Evolutionary conservation across 1,139 yeast species (phyloP), one percentile per base, ranked within the genome.

Genomic region (Suhomyces bribrorum): DNA sequence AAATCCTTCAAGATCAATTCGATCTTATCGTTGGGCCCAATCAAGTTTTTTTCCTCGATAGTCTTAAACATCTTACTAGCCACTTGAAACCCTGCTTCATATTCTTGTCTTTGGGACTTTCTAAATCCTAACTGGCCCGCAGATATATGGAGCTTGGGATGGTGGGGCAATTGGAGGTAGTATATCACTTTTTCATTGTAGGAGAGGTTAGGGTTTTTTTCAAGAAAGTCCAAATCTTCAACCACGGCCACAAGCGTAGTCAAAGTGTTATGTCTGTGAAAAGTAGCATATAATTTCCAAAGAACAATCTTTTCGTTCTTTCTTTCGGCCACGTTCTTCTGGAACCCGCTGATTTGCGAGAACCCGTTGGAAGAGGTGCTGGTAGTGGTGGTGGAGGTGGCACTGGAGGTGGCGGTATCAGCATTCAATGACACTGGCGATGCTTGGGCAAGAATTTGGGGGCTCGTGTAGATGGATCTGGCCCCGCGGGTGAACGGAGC

Each of bases 51-150:
- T 47, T 80, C 83, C 54, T 81, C 79, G 54, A 90, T 86, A 46
- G 75, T 62, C 47, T 82, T 76, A 63, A 90, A 88, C 69, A 86
- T 73, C 48, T 79, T 77, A 7, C 89, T 69, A 15, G 89, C 72
- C 9, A 92, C 86, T 59, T 89, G 96, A 70, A 85, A 89, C n/a
- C 85, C 86, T 1, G 96, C 97, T 64, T 90, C 98, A 57, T 87
- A 87, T 61, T 89, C 96, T 38, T 95, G 87, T 64, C 96, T 77
- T 42, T 84, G 86, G 7, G 86, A 78, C 56, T 84, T 83, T 55
- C 86, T 76, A 62, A 84, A 85, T 5, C 94, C 94, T 43, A 84
- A 66, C 56, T 75, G 77, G 36, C 94, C 94, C 0, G 90, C 83
- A 17, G 84, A 74, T 37, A 86, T 67, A 29, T 83, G 78, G 38